Conservation (phyloP, 805 yeast species). For the Starmera quercuum region DNA sequence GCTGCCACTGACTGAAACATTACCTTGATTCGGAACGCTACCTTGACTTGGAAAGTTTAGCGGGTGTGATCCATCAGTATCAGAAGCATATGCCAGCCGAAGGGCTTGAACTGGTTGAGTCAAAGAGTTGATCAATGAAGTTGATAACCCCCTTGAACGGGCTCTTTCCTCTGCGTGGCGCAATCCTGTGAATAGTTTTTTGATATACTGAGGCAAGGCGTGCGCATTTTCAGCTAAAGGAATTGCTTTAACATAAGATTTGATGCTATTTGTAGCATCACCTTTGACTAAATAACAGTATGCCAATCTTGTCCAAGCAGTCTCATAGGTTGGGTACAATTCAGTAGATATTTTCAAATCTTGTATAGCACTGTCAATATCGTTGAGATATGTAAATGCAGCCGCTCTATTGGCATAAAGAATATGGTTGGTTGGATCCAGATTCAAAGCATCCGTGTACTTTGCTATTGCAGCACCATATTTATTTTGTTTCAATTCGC, state of each 20-base stretch:
- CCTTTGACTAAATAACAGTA: conserved; percentile 28
- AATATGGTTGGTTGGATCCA: conserved; percentile 25
- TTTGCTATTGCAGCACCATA: conserved; percentile 23
- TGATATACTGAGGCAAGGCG: conserved; percentile 7
- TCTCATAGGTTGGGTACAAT: conserved; percentile 26
- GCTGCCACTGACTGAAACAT: neutral
- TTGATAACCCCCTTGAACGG: neutral
- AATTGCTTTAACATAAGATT: conserved; percentile 29
- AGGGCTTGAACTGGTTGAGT: neutral
- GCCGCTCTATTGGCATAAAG: conserved; percentile 34
- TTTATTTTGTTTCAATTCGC: conserved; percentile 7
- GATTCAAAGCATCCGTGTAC: conserved; percentile 28
- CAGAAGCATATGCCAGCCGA: neutral
- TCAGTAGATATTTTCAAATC: conserved; percentile 26
- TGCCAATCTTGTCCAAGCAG: conserved; percentile 32
- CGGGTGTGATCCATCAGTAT: neutral
- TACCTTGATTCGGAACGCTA: neutral
- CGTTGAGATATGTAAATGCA: conserved; percentile 26
- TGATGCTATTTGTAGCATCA: conserved; percentile 26
- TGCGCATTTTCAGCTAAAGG: conserved; percentile 10
- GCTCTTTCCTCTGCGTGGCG: conserved; percentile 12
- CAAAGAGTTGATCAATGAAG: neutral
- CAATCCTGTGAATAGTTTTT: conserved; percentile 10
- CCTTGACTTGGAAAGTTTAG: neutral
- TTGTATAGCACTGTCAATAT: conserved; percentile 26